Evolutionary conservation across 2,329 filamentous ascomycete genomes (phyloP).

Genomic region (Aspergillus sergii): DNA sequence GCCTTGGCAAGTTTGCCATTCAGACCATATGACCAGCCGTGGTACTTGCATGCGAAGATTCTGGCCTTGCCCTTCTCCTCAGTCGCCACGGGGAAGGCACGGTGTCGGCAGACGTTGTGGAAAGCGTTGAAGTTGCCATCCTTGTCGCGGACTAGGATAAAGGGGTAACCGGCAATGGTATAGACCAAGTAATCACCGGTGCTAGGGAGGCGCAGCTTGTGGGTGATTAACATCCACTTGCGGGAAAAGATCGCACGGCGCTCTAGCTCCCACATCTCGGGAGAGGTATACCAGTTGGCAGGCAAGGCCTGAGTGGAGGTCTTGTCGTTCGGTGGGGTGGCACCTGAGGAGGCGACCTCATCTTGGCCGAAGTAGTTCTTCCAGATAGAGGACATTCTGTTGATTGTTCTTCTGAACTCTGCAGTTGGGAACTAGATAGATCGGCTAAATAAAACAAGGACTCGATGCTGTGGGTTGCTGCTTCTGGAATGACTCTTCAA

Average conservation of each 20-base stretch:
- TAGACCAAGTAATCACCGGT: slow-evolving; percentile 60
- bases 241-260: slow-evolving; percentile 60
- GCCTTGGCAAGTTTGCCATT: slow-evolving; percentile 62
- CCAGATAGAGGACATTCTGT: slow-evolving; percentile 1
- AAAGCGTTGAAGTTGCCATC: slow-evolving; percentile 59
- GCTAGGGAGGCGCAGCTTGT: slow-evolving; percentile 51
- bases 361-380: slow-evolving; percentile 46
- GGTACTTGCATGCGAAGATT: slow-evolving; percentile 62
- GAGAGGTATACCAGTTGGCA: slow-evolving; percentile 52
- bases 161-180: slow-evolving; percentile 59
- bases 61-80: slow-evolving; percentile 51
- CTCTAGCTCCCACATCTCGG: slow-evolving; percentile 57
- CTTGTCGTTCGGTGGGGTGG: slow-evolving; percentile 19
- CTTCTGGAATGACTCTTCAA: background rate
- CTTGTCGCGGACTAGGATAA: slow-evolving; percentile 56
- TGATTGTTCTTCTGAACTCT: background rate
- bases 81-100: slow-evolving; percentile 60
- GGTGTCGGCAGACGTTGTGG: slow-evolving; percentile 63
- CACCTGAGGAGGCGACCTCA: slow-evolving; percentile 14
- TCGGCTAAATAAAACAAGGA: background rate
- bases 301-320: slow-evolving; percentile 43
- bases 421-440: background rate
- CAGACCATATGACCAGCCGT: slow-evolving; percentile 63
- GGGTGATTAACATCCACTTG: slow-evolving; percentile 50
- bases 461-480: background rate